Conservation (phyloP, 805 yeast genomes). For the Kodamaea kakaduensis region DNA sequence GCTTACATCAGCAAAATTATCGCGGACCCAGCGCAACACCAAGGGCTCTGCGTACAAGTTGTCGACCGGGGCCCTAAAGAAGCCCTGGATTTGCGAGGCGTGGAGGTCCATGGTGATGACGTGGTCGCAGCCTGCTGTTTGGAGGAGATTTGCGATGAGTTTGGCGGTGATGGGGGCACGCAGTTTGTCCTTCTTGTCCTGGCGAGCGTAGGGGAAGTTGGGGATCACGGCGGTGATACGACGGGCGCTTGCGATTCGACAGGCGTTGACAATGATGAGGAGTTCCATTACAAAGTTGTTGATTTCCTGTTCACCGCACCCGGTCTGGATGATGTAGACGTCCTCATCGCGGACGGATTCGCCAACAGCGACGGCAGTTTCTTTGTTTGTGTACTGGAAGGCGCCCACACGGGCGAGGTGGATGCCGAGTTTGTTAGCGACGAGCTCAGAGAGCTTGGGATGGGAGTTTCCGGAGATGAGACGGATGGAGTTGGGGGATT, state of each 20-base stretch:
- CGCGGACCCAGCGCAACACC: conserved; percentile 70
- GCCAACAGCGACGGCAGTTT: conserved; percentile 79
- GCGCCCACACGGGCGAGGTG: conserved; percentile 73
- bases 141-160: conserved; percentile 83
- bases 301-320: conserved; percentile 67
- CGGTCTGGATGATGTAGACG: conserved; percentile 80
- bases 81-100: conserved; percentile 88
- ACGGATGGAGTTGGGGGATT: conserved; percentile 44
- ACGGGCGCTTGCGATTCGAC: conserved; percentile 93
- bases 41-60: conserved; percentile 82
- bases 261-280: conserved; percentile 86
- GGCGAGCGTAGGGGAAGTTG: conserved; percentile 95
- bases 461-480: conserved; percentile 70
- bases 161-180: conserved; percentile 97
- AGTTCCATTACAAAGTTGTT: conserved; percentile 87
- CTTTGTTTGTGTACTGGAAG: conserved; percentile 80
- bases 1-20: conserved; percentile 42
- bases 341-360: conserved; percentile 91
- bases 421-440: conserved; percentile 63
- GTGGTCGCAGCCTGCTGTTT: conserved; percentile 93
- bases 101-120: conserved; percentile 85
- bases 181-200: conserved; percentile 92
- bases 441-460: conserved; percentile 71
- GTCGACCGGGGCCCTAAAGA: conserved; percentile 79
- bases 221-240: conserved; percentile 93